Base-by-base conservation (phyloP, 169 alveolate species). In the Plasmodium coatneyi region DNA sequence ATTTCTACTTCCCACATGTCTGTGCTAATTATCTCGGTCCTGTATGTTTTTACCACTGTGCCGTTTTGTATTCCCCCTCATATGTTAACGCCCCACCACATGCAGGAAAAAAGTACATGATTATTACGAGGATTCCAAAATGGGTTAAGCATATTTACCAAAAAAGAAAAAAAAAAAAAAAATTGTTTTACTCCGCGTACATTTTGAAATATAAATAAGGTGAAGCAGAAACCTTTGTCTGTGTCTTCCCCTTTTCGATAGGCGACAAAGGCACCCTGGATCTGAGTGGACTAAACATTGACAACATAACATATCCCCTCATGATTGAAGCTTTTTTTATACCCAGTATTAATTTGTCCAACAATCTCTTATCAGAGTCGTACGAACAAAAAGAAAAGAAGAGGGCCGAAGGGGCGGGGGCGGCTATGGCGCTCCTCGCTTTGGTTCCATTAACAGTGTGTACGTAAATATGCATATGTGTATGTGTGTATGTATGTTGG, bases 251-350 rank as follows among this genome's bases (percentile, higher is more conserved):
- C 32, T 28, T 86, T 32, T 41, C 49, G 71, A 84, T 19, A 25
- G 39, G 46, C 22, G 46, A 30, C 39, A 80, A 87, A 49, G 71
- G 81, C 16, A 39, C 43, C 5, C 41, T 87, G 22, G 93, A 87
- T 60, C 54, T 87, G 43, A 87, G 82, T 39, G 49, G 72, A 12
- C 34, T 79, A 41, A 34, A 78, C 81, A 87, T 87, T 60, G 78
- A 76, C 2, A 36, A 36, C 34, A 39, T 87, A 60, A 36, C 71
- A 9, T 87, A 87, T 28, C 93, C 93, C 46, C 72, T 39, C 25
- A 43, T 87, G 84, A 87, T 87, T 30, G 93, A 87, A 43, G 93
- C 93, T 7, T 87, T 87, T 78, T 87, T 78, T 79, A 87, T 87
- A 22, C 82, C 71, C 14, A 54, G 52, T 25, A 87, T 87, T 87